phyloP scores from a whole-genome alignment of 2,329 filamentous ascomycete species.

The Hirsutella thompsonii region DNA sequence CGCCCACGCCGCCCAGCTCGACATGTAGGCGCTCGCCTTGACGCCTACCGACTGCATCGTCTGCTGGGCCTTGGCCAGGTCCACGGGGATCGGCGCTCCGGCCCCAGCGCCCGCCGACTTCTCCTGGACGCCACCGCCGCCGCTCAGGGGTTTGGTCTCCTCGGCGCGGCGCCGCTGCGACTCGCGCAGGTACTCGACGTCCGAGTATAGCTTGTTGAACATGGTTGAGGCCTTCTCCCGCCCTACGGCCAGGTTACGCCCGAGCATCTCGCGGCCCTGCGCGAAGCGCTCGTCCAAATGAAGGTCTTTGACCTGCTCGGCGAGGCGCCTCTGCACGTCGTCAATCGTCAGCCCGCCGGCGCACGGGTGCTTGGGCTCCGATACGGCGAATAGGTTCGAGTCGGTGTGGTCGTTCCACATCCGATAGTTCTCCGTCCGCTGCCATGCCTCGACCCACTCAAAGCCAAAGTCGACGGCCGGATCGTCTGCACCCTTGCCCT shows the following conservation, averaged over 20 bases:
- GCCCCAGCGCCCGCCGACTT: slow-evolving; percentile 4
- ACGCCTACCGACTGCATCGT: slow-evolving; percentile 35
- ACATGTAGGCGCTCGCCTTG: slow-evolving; percentile 51
- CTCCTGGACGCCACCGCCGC: neutral
- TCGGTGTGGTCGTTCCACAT: slow-evolving; percentile 77
- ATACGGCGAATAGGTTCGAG: slow-evolving; percentile 83
- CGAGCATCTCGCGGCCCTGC: slow-evolving; percentile 70
- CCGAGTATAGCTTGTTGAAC: slow-evolving; percentile 79
- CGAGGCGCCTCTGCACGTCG: slow-evolving; percentile 79
- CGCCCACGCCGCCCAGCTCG: slow-evolving; percentile 57
- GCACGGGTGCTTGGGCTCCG: slow-evolving; percentile 85
- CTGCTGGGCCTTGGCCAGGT: slow-evolving; percentile 29
- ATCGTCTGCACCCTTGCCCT: slow-evolving; percentile 72
- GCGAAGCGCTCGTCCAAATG: slow-evolving; percentile 86
- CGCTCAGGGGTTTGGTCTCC: slow-evolving; percentile 18
- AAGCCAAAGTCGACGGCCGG: slow-evolving; percentile 71
- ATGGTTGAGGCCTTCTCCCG: slow-evolving; percentile 78
- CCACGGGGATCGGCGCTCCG: slow-evolving; percentile 9
- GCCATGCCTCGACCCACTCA: slow-evolving; percentile 84
- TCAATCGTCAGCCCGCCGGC: slow-evolving; percentile 88
- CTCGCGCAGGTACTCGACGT: slow-evolving; percentile 57
- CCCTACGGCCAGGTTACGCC: slow-evolving; percentile 79
- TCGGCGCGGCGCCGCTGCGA: slow-evolving; percentile 28
- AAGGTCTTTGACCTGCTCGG: slow-evolving; percentile 85
- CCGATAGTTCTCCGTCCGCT: slow-evolving; percentile 76